Evolutionary conservation across 345 rosid species (phyloP).

Genomic region (Abelmoschus esculentus): DNA sequence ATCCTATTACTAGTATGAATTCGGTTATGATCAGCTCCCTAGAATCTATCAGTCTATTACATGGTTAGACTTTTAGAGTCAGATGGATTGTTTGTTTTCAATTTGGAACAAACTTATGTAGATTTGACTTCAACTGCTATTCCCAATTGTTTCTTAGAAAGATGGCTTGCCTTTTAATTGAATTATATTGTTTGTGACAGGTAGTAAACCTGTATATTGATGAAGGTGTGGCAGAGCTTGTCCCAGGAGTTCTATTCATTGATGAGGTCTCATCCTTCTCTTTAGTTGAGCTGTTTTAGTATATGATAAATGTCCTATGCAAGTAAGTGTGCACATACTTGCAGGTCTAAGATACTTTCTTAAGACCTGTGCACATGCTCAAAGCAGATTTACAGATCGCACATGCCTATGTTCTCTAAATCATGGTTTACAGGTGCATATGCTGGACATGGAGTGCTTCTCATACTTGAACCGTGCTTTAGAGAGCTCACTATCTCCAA

Average conservation of each 20-base stretch:
- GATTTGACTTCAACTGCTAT: not conserved
- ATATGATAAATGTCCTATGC: not conserved
- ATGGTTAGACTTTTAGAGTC: not conserved
- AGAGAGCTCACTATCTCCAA: slow-evolving; percentile 91
- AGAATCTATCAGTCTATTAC: not conserved
- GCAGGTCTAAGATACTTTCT: not conserved
- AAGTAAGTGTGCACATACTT: not conserved
- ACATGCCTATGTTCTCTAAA: slow-evolving; percentile 1
- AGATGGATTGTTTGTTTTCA: not conserved
- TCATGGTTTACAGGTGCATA: slow-evolving; percentile 61
- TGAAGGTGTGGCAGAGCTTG: slow-evolving; percentile 96
- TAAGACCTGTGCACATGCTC: not conserved
- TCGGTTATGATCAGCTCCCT: not conserved
- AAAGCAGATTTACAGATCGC: not conserved
- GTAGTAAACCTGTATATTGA: slow-evolving; percentile 93
- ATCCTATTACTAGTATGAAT: not conserved
- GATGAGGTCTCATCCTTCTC: slow-evolving; percentile 61
- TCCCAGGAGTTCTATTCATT: slow-evolving; percentile 92
- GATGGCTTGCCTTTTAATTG: slow-evolving; percentile 1
- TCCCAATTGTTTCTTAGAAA: not conserved
- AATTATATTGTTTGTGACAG: slow-evolving; percentile 30
- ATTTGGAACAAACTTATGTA: not conserved
- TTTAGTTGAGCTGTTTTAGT: not conserved
- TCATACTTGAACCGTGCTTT: slow-evolving; percentile 93
- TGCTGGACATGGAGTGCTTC: slow-evolving; percentile 99